phyloP scores from a whole-genome alignment of 2,329 filamentous ascomycete genomes.

The Fusarium liriodendri region DNA sequence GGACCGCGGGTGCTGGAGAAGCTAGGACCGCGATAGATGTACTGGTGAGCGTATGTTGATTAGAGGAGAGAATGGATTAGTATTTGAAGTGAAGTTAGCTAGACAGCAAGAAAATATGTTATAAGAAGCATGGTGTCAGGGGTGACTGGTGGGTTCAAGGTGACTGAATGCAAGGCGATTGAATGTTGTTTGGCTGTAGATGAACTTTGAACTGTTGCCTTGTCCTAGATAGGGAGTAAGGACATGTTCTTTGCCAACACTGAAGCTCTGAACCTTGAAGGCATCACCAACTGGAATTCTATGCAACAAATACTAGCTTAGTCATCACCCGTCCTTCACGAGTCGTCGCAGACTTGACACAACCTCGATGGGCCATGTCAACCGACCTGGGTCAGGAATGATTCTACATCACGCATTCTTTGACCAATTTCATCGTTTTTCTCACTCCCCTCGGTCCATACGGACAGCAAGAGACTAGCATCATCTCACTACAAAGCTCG shows the following conservation, averaged over 20 bases:
- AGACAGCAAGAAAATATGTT: conserved; percentile 42
- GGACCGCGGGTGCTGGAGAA: conserved; percentile 88
- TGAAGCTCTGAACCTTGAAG: not conserved
- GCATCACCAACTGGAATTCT: conserved; percentile 15
- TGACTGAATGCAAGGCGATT: not conserved
- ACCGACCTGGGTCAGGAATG: conserved; percentile 10
- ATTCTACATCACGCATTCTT: not conserved
- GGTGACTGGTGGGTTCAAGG: not conserved
- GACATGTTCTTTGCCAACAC: not conserved
- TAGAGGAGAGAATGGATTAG: conserved; percentile 20
- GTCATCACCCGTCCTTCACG: conserved; percentile 26
- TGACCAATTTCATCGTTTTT: not conserved
- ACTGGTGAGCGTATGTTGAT: conserved; percentile 18
- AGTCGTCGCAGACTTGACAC: conserved; percentile 26
- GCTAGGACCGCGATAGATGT: conserved; percentile 81
- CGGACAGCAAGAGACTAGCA: not conserved
- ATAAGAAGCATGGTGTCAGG: not conserved
- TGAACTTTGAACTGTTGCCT: not conserved
- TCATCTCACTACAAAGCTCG: not conserved
- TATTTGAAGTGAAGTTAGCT: conserved; percentile 36
- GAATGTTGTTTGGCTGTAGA: not conserved
- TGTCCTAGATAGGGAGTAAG: not conserved
- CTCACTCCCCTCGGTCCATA: not conserved
- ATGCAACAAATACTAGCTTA: conserved; percentile 20
- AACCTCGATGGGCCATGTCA: conserved; percentile 9